phyloP scores from a whole-genome alignment of 768 basidiomycete genomes.

The Kwoniella sp. region DNA sequence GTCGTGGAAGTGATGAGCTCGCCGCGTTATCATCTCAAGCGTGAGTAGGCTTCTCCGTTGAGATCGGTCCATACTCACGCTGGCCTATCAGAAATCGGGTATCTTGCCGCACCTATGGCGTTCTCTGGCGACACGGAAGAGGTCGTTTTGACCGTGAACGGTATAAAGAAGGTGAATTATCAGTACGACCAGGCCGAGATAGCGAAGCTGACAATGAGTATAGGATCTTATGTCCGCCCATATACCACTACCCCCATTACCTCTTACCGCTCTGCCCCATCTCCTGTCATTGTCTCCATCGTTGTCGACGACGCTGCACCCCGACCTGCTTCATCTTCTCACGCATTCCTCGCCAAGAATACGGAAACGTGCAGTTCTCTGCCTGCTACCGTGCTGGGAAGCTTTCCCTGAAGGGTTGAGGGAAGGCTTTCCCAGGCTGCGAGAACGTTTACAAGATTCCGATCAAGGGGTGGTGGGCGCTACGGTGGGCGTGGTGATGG shows the following conservation, averaged over 20 bases:
- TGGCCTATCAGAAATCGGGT: conserved; percentile 63
- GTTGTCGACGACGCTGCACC: conserved; percentile 69
- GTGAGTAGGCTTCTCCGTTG: conserved; percentile 25
- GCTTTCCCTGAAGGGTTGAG: conserved; percentile 75
- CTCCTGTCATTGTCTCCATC: conserved; percentile 33
- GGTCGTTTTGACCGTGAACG: conserved; percentile 91
- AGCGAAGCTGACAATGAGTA: neutral
- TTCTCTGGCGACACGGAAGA: conserved; percentile 94
- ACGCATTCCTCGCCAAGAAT: conserved; percentile 53
- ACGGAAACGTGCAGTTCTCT: conserved; percentile 82
- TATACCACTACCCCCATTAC: conserved; percentile 35
- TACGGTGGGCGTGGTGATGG: conserved; percentile 88
- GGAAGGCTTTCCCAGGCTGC: conserved; percentile 64
- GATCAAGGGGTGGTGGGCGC: conserved; percentile 83
- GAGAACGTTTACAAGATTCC: conserved; percentile 55
- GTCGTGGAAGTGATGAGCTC: conserved; percentile 99
- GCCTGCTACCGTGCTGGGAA: conserved; percentile 70
- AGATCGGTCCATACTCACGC: neutral
- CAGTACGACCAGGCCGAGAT: too few relatives aligned
- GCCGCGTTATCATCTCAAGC: conserved; percentile 80
- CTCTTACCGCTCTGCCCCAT: conserved; percentile 47
- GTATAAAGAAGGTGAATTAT: conserved; percentile 45
- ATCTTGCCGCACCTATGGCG: conserved; percentile 86
- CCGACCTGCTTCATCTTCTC: conserved; percentile 67
- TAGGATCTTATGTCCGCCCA: conserved; percentile 43